Conservation (phyloP, 805 yeast species). For the Candida insectalens region DNA sequence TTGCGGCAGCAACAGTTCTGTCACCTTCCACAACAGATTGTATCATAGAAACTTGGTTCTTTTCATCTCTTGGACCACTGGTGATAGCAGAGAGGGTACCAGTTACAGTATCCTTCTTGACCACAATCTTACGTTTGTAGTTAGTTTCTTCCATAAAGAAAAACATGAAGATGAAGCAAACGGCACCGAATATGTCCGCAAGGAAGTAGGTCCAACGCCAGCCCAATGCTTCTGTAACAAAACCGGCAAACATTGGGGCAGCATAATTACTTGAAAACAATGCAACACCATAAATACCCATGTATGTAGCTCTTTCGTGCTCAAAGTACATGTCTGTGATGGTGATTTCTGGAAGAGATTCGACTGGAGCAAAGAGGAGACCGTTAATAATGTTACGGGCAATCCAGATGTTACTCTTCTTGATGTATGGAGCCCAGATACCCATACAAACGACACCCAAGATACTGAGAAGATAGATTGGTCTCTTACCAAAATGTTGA, state of each 20-base stretch:
- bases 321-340: conserved; percentile 41
- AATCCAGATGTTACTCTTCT: conserved; percentile 23
- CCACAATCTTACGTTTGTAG: conserved; percentile 26
- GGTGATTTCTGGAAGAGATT: conserved; percentile 39
- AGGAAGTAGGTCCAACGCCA: conserved; percentile 46
- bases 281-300: conserved; percentile 43
- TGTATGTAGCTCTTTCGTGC: conserved; percentile 39
- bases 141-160: conserved; percentile 48
- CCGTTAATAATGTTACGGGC: conserved; percentile 23
- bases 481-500: conserved; percentile 29
- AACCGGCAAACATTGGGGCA: conserved; percentile 54
- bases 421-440: conserved; percentile 26
- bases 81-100: conserved; percentile 14
- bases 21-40: conserved; percentile 6
- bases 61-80: conserved; percentile 9
- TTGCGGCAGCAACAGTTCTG: conserved; percentile 12
- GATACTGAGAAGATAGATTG: conserved; percentile 24
- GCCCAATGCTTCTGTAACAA: conserved; percentile 37
- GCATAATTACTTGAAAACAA: conserved; percentile 43
- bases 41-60: not conserved
- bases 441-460: conserved; percentile 21
- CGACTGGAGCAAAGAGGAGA: conserved; percentile 28
- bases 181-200: conserved; percentile 37
- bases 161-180: conserved; percentile 27
- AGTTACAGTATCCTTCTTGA: conserved; percentile 17